phyloP scores from a whole-genome alignment of 2,329 filamentous ascomycete species.

The Graphilbum ipis-grandicollis region DNA sequence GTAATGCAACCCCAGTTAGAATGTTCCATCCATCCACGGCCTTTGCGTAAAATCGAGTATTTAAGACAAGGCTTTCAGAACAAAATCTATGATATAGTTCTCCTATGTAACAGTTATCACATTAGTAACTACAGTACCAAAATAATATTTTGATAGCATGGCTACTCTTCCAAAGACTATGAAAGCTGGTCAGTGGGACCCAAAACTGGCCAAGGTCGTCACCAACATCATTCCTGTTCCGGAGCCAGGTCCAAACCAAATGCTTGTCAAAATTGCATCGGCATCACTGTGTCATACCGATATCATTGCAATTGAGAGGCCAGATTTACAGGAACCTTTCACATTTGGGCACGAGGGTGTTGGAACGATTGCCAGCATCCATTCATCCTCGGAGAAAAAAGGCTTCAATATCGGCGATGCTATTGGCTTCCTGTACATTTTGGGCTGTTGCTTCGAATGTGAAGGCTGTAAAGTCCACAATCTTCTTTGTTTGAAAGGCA shows the following conservation, averaged over 20 bases:
- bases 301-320: constrained; percentile 10
- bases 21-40: too few relatives aligned
- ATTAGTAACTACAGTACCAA: too few relatives aligned
- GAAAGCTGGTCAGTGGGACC: too few relatives aligned
- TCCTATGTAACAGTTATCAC: too few relatives aligned
- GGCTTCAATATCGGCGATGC: constrained; percentile 24
- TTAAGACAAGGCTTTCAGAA: too few relatives aligned
- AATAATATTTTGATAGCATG: too few relatives aligned
- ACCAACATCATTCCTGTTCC: constrained; percentile 25
- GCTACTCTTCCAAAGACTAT: too few relatives aligned
- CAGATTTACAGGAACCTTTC: constrained; percentile 9
- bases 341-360: constrained; percentile 27
- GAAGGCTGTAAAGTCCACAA: constrained; percentile 27
- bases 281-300: constrained; percentile 19
- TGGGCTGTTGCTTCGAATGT: constrained; percentile 27
- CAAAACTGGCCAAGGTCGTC: constrained; percentile 5
- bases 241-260: constrained; percentile 20
- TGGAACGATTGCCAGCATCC: constrained; percentile 21
- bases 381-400: constrained; percentile 16
- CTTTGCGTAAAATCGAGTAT: too few relatives aligned
- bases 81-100: too few relatives aligned
- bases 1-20: too few relatives aligned
- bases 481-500: constrained; percentile 26
- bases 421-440: constrained; percentile 27
- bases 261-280: constrained; percentile 18